Conservation (phyloP, 1,139 yeast species). For the Saccharomyces pastorianus region DNA sequence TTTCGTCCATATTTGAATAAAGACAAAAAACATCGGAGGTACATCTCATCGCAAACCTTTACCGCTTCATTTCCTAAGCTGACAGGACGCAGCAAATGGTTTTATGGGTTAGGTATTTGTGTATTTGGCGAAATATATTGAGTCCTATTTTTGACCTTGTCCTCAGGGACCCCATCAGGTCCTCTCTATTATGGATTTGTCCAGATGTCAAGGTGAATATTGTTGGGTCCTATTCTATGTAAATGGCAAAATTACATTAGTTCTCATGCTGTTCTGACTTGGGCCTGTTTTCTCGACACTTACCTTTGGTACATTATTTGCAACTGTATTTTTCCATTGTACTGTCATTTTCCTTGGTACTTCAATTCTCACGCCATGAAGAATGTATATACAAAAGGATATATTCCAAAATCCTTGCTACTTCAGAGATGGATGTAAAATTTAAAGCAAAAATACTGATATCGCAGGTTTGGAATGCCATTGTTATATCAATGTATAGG, state of each 20-base stretch:
- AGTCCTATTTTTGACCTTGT: slow-evolving; percentile 71
- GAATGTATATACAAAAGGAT: slow-evolving; percentile 69
- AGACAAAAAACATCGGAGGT: slow-evolving; percentile 29
- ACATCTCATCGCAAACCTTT: slow-evolving; percentile 41
- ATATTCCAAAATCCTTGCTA: slow-evolving; percentile 52
- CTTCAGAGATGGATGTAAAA: slow-evolving; percentile 42
- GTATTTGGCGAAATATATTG: slow-evolving; percentile 63
- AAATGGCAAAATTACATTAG: slow-evolving; percentile 48
- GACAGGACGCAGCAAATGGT: slow-evolving; percentile 41
- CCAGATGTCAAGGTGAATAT: slow-evolving; percentile 56
- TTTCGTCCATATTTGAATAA: slow-evolving; percentile 38
- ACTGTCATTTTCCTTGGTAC: slow-evolving; percentile 68
- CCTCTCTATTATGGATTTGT: slow-evolving; percentile 49
- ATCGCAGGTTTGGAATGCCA: slow-evolving; percentile 75
- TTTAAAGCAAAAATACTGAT: slow-evolving; percentile 44
- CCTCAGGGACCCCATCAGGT: slow-evolving; percentile 78
- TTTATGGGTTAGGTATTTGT: slow-evolving; percentile 52
- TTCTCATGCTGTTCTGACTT: slow-evolving; percentile 56
- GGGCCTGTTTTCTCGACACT: slow-evolving; percentile 72
- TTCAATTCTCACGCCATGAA: slow-evolving; percentile 80
- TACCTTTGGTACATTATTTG: slow-evolving; percentile 83
- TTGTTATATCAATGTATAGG: slow-evolving; percentile 70
- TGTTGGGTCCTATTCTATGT: slow-evolving; percentile 48
- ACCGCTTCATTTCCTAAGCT: slow-evolving; percentile 52
- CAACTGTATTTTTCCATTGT: slow-evolving; percentile 63